Conservation (phyloP, 371 early-diverging fungal species). For the Nosema muscidifuracis region DNA sequence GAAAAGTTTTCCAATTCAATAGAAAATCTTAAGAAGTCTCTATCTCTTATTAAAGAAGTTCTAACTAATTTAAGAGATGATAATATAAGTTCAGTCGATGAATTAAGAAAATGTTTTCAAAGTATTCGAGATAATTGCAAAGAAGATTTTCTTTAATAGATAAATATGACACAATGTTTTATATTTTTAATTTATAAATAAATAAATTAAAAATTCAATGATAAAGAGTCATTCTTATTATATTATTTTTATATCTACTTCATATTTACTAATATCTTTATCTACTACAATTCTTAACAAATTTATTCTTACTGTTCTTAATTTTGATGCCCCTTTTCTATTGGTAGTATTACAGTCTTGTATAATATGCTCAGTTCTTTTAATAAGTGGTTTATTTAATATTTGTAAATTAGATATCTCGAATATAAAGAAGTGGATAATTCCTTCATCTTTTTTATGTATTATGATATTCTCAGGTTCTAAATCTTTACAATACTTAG, state of each 20-base stretch:
- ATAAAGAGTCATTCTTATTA: not conserved
- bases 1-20: too few relatives aligned
- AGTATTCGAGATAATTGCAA: not conserved
- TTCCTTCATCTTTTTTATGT: constrained; percentile 73
- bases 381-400: constrained; percentile 1
- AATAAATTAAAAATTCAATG: too few relatives aligned
- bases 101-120: not conserved
- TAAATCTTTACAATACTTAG: constrained; percentile 78
- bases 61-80: too few relatives aligned
- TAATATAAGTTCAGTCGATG: not conserved
- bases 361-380: constrained; percentile 32
- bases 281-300: constrained; percentile 60
- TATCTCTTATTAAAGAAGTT: too few relatives aligned
- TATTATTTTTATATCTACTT: not conserved
- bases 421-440: constrained; percentile 69
- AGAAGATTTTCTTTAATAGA: too few relatives aligned
- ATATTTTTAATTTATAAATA: too few relatives aligned
- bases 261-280: constrained; percentile 42
- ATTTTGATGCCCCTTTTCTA: constrained; percentile 49
- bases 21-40: too few relatives aligned
- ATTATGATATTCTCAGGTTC: constrained; percentile 93
- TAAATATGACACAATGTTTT: too few relatives aligned
- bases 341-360: constrained; percentile 54
- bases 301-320: constrained; percentile 48
- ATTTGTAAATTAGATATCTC: constrained; percentile 66